Base-by-base conservation (phyloP, 345 rosid species). In the Lepidium sativum region DNA sequence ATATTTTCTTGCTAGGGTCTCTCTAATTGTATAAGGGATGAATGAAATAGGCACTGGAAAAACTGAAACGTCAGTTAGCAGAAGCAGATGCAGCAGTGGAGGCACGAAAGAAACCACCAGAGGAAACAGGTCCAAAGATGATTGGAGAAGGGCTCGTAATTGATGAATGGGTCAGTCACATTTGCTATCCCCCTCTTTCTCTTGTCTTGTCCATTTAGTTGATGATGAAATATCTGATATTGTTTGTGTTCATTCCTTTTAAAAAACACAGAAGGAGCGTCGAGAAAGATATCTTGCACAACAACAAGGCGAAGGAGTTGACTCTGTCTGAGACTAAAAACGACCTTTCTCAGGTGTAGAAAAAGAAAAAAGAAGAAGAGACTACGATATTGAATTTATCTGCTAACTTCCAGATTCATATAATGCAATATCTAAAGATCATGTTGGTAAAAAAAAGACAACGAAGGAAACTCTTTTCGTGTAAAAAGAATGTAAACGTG, bases 61-160 rank as follows among this genome's bases (percentile, higher is more conserved):
- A 86, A 74, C 47, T 91, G 82, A 95, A 88, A 67, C 89, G 86
- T 56, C 96, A 84, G 61, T 75, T 88, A 73, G 89, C 84, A 3
- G 97, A 95, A 12, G 98, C 96, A 4, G 96, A 91, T 75, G 91
- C 95, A 44, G 94, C 87, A 3, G 79, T 86, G 14, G 97, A 89
- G 71, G 86, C 84, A 2, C 78, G 89, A 8, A 91, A 86, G 81
- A 91, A 86, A 48, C 94, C 96, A 50, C 85, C 82, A 35, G 95
- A 85, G 70, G 97, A 88, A 55, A 54, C 86, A 9, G 95, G 95
- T 51, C 91, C 97, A 9, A 84, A 66, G 80, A 78, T 91, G 71
- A 82, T 91, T 1, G 99, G 97, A 21, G 99, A 95, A 82, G 99
- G 99, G 49, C 96, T 95, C n/a, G 99, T 95, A 23, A 88, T 95